These are phyloP conservation scores for Quercus mongolica DNA, from an alignment of 306 rosid genomes.

Conservation along the genomic window DNA sequence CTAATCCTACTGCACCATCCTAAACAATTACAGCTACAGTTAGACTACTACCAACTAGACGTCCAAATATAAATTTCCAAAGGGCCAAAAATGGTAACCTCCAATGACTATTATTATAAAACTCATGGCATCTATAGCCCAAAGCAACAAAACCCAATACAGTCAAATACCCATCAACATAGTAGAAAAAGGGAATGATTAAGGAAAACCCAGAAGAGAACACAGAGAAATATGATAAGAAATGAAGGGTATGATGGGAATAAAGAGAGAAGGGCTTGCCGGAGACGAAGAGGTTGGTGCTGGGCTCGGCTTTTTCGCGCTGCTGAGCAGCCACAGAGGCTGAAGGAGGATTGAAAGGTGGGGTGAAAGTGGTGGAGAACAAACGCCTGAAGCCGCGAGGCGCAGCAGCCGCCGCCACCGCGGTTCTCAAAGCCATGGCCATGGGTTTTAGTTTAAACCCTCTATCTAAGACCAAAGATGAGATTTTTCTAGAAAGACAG, in stretches of 20 bases:
- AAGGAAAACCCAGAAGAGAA: not conserved
- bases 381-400: constrained; percentile 38
- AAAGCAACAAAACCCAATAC: not conserved
- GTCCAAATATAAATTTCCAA: not conserved
- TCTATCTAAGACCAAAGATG: not conserved
- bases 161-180: not conserved
- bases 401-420: constrained; percentile 31
- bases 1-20: not conserved
- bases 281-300: constrained; percentile 60
- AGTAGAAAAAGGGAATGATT: not conserved
- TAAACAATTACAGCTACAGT: not conserved
- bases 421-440: constrained; percentile 46
- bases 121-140: not conserved
- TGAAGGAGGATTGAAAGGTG: constrained; percentile 30
- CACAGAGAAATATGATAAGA: not conserved
- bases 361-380: constrained; percentile 25
- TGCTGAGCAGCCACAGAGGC: constrained; percentile 17
- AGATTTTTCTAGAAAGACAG: not conserved
- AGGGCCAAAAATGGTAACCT: not conserved
- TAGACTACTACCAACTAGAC: not conserved
- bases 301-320: constrained; percentile 45
- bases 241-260: not conserved
- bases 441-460: constrained; percentile 37
- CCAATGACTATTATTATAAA: not conserved
- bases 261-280: constrained; percentile 20